phyloP scores from a whole-genome alignment of 148 eudicot species.

The Silene latifolia region DNA sequence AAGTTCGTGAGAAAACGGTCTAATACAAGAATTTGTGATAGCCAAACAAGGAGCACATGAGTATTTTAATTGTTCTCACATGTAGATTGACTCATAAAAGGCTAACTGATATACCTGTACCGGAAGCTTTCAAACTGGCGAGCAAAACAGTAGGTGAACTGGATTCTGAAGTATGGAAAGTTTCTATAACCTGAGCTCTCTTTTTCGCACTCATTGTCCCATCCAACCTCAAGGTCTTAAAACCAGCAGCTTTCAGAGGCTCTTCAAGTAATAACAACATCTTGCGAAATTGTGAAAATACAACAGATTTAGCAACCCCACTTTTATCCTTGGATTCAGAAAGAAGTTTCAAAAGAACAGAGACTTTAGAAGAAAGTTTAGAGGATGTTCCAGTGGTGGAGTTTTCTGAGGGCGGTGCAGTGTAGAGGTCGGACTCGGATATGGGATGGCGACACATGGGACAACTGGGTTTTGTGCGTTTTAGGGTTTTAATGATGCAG shows the following conservation, averaged over 20 bases:
- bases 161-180: conserved; percentile 43
- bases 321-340: conserved; percentile 41
- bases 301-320: conserved; percentile 57
- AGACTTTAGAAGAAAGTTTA: conserved; percentile 57
- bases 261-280: conserved; percentile 78
- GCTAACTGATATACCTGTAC: conserved; percentile 37
- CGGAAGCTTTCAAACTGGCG: conserved; percentile 85
- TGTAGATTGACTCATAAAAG: not conserved
- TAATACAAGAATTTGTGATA: not conserved
- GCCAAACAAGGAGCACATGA: not conserved
- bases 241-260: conserved; percentile 71
- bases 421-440: conserved; percentile 75
- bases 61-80: not conserved
- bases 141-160: conserved; percentile 70
- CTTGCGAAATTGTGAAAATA: conserved; percentile 84
- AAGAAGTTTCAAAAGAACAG: conserved; percentile 62
- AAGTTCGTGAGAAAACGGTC: not conserved
- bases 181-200: conserved; percentile 61
- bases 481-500: conserved; percentile 77
- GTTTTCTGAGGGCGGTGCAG: conserved; percentile 64
- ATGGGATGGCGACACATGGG: conserved; percentile 87
- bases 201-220: conserved; percentile 84
- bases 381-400: conserved; percentile 25
- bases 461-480: conserved; percentile 56
- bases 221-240: conserved; percentile 66